Conservation (phyloP, 2,329 filamentous ascomycete genomes). For the Exophiala oligosperma region DNA sequence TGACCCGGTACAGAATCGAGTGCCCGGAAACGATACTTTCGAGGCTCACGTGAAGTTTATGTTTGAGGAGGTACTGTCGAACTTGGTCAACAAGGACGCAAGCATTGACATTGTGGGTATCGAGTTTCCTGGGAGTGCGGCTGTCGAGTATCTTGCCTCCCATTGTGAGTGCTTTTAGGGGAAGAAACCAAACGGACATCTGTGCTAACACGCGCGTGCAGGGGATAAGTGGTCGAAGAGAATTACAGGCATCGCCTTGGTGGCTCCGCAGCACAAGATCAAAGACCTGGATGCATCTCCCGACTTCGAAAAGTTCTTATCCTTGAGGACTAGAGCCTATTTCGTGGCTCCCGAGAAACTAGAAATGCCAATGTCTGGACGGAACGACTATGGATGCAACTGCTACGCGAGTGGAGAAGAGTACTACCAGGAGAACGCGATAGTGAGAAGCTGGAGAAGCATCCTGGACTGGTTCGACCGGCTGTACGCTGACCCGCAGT, state of each 20-base stretch:
- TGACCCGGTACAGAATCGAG: conserved; percentile 57
- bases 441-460: conserved; percentile 55
- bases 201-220: conserved; percentile 21
- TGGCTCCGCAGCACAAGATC: conserved; percentile 38
- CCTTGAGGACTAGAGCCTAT: conserved; percentile 63
- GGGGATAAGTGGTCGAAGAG: conserved; percentile 41
- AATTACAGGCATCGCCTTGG: conserved; percentile 42
- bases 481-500: conserved; percentile 49
- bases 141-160: conserved; percentile 59
- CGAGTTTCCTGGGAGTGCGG: conserved; percentile 63
- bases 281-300: conserved; percentile 27
- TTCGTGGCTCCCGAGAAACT: conserved; percentile 53
- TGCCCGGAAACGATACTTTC: conserved; percentile 60
- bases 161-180: conserved; percentile 46
- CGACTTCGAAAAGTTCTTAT: conserved; percentile 37
- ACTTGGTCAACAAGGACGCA: conserved; percentile 49
- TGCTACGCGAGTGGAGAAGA: conserved; percentile 68
- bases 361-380: conserved; percentile 55
- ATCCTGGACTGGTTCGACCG: conserved; percentile 64
- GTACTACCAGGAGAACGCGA: conserved; percentile 60
- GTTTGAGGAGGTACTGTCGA: conserved; percentile 61
- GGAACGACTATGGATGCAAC: conserved; percentile 62
- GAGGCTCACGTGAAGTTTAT: conserved; percentile 66
- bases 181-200: not conserved
- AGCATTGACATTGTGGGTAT: conserved; percentile 71